Base-by-base conservation (phyloP, 352 stramenopile genomes). In the Pythium plurisporium region DNA sequence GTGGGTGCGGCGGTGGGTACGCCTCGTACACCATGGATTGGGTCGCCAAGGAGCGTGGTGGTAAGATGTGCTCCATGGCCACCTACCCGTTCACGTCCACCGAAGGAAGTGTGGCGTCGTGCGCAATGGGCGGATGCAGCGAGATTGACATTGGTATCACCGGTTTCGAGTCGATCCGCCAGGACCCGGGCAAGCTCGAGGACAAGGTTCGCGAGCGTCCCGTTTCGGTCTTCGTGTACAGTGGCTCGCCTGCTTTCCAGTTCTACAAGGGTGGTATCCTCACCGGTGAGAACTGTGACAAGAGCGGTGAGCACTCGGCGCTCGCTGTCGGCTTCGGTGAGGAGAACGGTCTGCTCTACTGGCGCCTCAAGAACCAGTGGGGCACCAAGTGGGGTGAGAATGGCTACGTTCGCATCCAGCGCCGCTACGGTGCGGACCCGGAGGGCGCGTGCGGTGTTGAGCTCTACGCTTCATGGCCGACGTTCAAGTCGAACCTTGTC, bases 291-390 rank as follows among this genome's bases (percentile, higher is more conserved):
- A 83, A 74, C 64, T 86, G 73, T 30, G 72, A 79, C 66, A 82
- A 74, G 62, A 69, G 59, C 3, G 78, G 78, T 25, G 67, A 68
- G n/a, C 71, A 85, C 55, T 84, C 76, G 33, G 79, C 67, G 0
- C 65, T 91, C 2, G 71, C 69, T 0, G 77, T 91, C n/a, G 82
- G 82, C 8, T 88, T 81, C 37, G 73, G 75, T 23, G 67, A 74
- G 30, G 73, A 77, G n/a, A 73, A 81, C 22, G 67, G 69, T 12
- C 22, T 73, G n/a, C 29, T 50, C 3, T 83, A 80, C 57, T 82
- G 75, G 75, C 79, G 76, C 42, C 67, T 91, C 43, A 86, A 87
- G 63, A 91, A 91, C 61, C 77, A 82, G 53, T 91, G 79, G 79
- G 82, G 82, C 5, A 75, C 70, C 3, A 55, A 60, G 4, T 92